Evolutionary conservation across 441 rosid species (phyloP).

Genomic region (Viola pubescens): DNA sequence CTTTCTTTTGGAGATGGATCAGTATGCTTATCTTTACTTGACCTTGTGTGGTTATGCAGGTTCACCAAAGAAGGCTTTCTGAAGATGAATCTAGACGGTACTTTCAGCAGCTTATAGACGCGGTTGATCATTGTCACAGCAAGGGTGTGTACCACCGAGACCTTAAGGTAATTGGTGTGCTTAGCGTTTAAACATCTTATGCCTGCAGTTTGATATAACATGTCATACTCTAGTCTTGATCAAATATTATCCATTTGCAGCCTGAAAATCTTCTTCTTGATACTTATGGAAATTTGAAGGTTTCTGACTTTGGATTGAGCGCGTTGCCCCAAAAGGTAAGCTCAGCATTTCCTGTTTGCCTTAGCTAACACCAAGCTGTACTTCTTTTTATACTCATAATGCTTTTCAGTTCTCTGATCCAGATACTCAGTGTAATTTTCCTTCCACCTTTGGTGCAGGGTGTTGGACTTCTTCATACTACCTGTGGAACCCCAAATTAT

Average conservation of each 20-base stretch:
- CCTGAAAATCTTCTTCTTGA: constrained; percentile 96
- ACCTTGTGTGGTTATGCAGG: constrained; percentile 29
- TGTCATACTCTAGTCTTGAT: constrained; percentile 19
- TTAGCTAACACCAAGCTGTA: background rate
- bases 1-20: background rate
- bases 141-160: constrained; percentile 97
- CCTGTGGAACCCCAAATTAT: constrained; percentile 98
- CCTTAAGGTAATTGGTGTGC: constrained; percentile 48
- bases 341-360: background rate
- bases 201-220: constrained; percentile 4
- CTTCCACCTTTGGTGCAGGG: constrained; percentile 38
- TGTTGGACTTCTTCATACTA: constrained; percentile 67
- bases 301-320: constrained; percentile 93
- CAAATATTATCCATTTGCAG: constrained; percentile 28
- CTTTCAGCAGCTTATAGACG: constrained; percentile 94
- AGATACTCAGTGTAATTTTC: constrained; percentile 14
- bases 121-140: constrained; percentile 72
- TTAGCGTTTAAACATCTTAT: constrained; percentile 8
- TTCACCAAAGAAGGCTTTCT: constrained; percentile 55
- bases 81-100: constrained; percentile 69
- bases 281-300: constrained; percentile 63
- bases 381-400: background rate
- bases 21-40: background rate
- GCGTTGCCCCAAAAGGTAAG: constrained; percentile 82
- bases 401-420: background rate